Percentiles rank a stretch among this genome's conserved stretches.
Conservation (phyloP, 306 rosid species). For the Quercus variabilis region DNA sequence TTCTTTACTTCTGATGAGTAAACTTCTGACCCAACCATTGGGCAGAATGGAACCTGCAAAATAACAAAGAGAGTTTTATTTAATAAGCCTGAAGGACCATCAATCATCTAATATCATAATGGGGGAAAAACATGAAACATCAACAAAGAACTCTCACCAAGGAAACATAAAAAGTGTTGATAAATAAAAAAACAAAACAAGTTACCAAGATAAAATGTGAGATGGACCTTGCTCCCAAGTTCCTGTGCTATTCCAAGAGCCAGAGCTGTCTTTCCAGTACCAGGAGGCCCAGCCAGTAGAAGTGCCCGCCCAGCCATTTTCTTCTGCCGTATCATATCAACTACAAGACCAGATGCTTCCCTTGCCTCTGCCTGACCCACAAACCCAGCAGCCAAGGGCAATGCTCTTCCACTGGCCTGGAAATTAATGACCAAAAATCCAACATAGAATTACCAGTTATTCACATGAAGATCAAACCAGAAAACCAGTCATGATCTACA, state of each 20-base stretch:
- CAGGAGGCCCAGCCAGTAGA: constrained; percentile 95
- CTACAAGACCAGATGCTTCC: constrained; percentile 89
- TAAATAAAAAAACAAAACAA: background rate
- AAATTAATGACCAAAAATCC: constrained; percentile 1
- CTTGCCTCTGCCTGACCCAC: constrained; percentile 96
- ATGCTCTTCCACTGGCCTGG: constrained; percentile 71
- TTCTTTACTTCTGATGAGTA: constrained; percentile 96
- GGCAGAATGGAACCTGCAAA: constrained; percentile 88
- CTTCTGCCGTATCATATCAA: constrained; percentile 94
- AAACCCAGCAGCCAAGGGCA: constrained; percentile 82
- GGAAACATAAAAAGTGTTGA: background rate
- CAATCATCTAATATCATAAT: background rate
- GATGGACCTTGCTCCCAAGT: constrained; percentile 90
- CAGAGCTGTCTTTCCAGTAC: constrained; percentile 93
- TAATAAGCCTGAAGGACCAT: background rate
- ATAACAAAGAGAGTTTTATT: background rate
- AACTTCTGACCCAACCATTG: constrained; percentile 98
- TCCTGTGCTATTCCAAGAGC: constrained; percentile 96
- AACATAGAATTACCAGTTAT: background rate
- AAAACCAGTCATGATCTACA: background rate
- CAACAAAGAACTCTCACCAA: background rate
- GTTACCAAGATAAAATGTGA: background rate
- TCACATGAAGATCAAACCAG: background rate
- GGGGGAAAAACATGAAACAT: background rate
- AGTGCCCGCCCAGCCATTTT: constrained; percentile 99